phyloP scores from a whole-genome alignment of 257 asterid species.

The Eustoma russellianum region DNA sequence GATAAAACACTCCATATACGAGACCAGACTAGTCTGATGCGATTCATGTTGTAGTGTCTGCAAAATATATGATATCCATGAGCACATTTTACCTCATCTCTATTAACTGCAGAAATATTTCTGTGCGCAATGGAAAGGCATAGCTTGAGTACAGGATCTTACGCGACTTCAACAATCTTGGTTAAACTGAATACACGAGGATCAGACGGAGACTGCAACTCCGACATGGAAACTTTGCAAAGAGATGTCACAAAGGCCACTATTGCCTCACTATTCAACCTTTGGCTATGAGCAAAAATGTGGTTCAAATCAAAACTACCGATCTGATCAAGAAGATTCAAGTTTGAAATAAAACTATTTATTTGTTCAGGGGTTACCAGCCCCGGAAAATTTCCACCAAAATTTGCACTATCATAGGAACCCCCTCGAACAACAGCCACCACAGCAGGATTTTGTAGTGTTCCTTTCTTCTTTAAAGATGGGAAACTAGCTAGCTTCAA shows the following conservation, averaged over 20 bases:
- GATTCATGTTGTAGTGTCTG: constrained; percentile 99
- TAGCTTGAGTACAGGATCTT: constrained; percentile 47
- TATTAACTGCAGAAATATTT: background rate
- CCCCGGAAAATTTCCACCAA: constrained; percentile 53
- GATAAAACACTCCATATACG: constrained; percentile 97
- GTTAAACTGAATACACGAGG: constrained; percentile 99
- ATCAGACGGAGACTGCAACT: constrained; percentile 97
- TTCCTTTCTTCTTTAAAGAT: constrained; percentile 76
- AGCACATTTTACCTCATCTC: background rate
- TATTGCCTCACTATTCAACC: constrained; percentile 95
- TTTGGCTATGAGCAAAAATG: constrained; percentile 98
- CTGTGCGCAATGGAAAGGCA: constrained; percentile 4
- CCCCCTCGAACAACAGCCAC: constrained; percentile 99
- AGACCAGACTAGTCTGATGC: constrained; percentile 97
- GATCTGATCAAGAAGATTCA: constrained; percentile 91
- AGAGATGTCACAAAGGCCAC: constrained; percentile 89
- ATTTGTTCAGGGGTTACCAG: constrained; percentile 92
- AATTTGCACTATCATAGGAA: constrained; percentile 85
- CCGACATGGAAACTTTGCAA: constrained; percentile 95
- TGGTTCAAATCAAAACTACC: constrained; percentile 94
- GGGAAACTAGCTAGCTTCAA: constrained; percentile 44
- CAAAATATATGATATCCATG: constrained; percentile 19
- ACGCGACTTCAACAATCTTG: constrained; percentile 99
- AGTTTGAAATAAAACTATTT: constrained; percentile 74
- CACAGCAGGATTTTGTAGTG: constrained; percentile 86